Percentiles rank a stretch among this genome's conserved stretches.
phyloP scores from a whole-genome alignment of 2,329 filamentous ascomycete genomes.

The Mariannaea elegans region DNA sequence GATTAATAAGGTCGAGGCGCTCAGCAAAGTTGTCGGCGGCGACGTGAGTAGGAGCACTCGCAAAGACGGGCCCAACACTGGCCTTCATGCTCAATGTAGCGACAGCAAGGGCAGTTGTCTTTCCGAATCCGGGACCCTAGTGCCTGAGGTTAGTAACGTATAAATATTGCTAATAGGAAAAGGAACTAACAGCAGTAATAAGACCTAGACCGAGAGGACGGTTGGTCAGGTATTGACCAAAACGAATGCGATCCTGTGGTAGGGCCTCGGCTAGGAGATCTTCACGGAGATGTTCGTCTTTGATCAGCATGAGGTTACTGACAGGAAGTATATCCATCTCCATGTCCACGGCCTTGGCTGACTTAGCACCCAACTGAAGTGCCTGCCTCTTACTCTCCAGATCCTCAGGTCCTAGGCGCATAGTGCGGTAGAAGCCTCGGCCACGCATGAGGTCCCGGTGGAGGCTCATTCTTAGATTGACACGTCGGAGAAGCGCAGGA shows the following conservation, averaged over 20 bases:
- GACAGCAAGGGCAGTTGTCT: conserved; percentile 16
- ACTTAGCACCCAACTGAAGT: too few species aligned
- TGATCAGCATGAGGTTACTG: conserved; percentile 12
- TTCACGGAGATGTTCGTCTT: neutral
- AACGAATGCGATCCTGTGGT: conserved; percentile 7
- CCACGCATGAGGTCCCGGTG: conserved; percentile 25
- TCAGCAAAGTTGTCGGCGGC: conserved; percentile 31
- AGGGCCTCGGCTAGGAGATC: conserved; percentile 21
- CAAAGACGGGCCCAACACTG: conserved; percentile 14
- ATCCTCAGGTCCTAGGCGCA: neutral
- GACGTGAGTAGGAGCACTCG: conserved; percentile 24
- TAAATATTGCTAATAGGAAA: neutral
- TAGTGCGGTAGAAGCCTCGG: conserved; percentile 14
- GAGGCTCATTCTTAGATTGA: conserved; percentile 8
- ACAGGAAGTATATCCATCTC: neutral
- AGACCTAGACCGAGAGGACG: conserved; percentile 18
- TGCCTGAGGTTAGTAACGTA: neutral
- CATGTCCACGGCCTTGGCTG: neutral
- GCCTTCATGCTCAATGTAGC: conserved; percentile 18
- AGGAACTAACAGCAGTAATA: conserved; percentile 22
- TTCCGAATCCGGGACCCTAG: conserved; percentile 23
- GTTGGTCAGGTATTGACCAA: conserved; percentile 19
- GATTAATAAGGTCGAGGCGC: neutral
- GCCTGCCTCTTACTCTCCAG: too few species aligned
- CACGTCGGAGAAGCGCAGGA: neutral